phyloP scores from a whole-genome alignment of 306 rosid genomes.

The Rosa rugosa region DNA sequence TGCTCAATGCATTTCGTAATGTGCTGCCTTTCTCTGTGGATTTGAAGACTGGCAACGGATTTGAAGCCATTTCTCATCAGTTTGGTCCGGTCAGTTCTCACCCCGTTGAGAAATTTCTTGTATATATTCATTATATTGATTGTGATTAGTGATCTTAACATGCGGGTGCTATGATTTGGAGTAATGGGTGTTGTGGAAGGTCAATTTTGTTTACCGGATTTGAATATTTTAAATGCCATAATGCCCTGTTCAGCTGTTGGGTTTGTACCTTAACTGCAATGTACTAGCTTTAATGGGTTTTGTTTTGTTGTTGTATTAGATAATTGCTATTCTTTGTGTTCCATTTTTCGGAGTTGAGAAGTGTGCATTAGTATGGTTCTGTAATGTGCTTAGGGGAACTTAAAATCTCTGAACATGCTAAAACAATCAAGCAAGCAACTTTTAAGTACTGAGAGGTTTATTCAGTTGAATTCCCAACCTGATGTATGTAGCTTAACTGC shows the following conservation, averaged over 20 bases:
- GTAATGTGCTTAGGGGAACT: not conserved
- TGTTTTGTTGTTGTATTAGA: not conserved
- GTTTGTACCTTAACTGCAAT: not conserved
- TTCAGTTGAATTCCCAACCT: not conserved
- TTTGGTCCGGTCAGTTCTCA: conserved; percentile 68
- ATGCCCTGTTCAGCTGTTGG: not conserved
- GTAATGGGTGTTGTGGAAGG: not conserved
- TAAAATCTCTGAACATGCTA: not conserved
- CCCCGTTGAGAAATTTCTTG: not conserved
- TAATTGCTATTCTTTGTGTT: not conserved
- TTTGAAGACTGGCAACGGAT: conserved; percentile 73
- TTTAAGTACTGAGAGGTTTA: not conserved
- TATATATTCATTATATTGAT: not conserved
- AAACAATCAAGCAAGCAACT: not conserved
- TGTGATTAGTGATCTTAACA: conserved; percentile 21
- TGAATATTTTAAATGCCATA: not conserved
- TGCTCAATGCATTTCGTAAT: conserved; percentile 50
- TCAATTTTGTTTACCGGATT: not conserved
- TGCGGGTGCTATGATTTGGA: not conserved
- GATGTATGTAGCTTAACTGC: not conserved
- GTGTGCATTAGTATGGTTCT: not conserved
- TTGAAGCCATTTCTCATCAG: conserved; percentile 55
- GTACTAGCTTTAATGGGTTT: not conserved
- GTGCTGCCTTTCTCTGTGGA: conserved; percentile 60
- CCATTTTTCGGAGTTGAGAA: not conserved